Base-by-base conservation (phyloP, 1,284 basidiomycete genomes). In the Malassezia vespertilionis region DNA sequence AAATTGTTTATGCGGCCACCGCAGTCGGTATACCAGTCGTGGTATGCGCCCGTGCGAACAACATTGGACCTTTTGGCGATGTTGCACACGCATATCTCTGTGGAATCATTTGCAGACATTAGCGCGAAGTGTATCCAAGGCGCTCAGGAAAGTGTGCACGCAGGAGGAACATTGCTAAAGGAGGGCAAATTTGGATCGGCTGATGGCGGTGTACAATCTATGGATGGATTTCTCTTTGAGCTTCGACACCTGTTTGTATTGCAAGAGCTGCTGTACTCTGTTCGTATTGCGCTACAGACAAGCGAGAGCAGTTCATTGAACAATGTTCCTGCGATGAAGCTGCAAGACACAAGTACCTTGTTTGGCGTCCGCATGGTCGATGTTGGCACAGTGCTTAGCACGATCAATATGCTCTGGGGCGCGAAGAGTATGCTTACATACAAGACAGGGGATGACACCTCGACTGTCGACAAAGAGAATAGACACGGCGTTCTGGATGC, bases 1-100 rank as follows among this genome's bases (percentile, higher is more conserved):
- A 15, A 14, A 39, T 12, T 40, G 4, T 40, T 40, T 21, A 6
- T 22, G 14, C n/a, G 18, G 15, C 39, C 36, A 7, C 20, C 44
- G 7, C 18, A 26, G 1, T 32, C 31, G 17, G 38, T 35, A n/a
- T 28, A 18, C 4, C 11, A 27, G 15, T 20, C 43, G 5, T 51
- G 48, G 48, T 51, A 51, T 18, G 33, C 33, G n/a, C 42, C 48
- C 9, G 33, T 51, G 24, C 48, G 42, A 14, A 36, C 37, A 1
- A 18, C 44, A 8, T 20, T 30, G 17, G 27, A 36, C 3, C 35
- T 51, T n/a, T 31, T 45, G 4, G 40, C 26, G 2, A 22, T 15
- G 7, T 21, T 51, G 15, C 33, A 39, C 8, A 33, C 42, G 5
- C 38, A 27, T 14, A 20, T 51, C 7, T 22, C 48, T 4, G 9